A percentile compares a stretch with the other conserved stretches of the same genome.
These are phyloP conservation scores for Nothophytophthora sp. DNA, from an alignment of 352 stramenopile genomes.

Conservation along the genomic window DNA sequence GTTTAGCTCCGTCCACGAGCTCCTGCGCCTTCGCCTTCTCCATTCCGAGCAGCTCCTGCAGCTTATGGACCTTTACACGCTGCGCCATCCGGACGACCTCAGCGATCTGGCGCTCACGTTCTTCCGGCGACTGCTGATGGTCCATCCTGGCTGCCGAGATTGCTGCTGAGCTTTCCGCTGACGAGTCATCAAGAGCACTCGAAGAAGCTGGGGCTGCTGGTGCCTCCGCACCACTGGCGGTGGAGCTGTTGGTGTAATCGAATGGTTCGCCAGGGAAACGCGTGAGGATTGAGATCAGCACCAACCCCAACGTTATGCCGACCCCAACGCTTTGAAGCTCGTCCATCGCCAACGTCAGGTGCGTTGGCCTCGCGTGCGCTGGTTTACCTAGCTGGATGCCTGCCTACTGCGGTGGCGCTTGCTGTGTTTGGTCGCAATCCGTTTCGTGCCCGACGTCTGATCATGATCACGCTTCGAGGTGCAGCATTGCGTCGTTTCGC, in stretches of 20 bases:
- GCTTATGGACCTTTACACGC: constrained; percentile 47
- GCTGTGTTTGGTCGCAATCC: no score
- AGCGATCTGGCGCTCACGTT: constrained; percentile 15
- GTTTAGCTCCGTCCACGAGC: constrained; percentile 40
- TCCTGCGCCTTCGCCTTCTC: constrained; percentile 45
- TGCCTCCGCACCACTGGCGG: no score
- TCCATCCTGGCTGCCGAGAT: neutral
- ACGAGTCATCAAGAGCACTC: no score
- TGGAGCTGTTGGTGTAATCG: constrained; percentile 37
- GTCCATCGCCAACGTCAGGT: constrained; percentile 46
- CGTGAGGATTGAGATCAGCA: constrained; percentile 41
- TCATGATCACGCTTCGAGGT: no score
- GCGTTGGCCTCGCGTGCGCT: no score
- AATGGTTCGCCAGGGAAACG: constrained; percentile 64
- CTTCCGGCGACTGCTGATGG: neutral
- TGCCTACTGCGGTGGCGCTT: no score
- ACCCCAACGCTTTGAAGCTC: constrained; percentile 42
- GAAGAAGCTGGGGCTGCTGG: no score
- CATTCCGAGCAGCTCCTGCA: constrained; percentile 57
- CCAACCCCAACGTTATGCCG: constrained; percentile 40
- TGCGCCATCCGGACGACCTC: constrained; percentile 32
- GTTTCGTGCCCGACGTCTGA: no score
- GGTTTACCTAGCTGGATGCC: no score
- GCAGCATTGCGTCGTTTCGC: no score
- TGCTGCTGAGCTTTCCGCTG: no score